Evolutionary conservation across 345 rosid genomes (phyloP).

Genomic region (Cardiospermum halicacabum): DNA sequence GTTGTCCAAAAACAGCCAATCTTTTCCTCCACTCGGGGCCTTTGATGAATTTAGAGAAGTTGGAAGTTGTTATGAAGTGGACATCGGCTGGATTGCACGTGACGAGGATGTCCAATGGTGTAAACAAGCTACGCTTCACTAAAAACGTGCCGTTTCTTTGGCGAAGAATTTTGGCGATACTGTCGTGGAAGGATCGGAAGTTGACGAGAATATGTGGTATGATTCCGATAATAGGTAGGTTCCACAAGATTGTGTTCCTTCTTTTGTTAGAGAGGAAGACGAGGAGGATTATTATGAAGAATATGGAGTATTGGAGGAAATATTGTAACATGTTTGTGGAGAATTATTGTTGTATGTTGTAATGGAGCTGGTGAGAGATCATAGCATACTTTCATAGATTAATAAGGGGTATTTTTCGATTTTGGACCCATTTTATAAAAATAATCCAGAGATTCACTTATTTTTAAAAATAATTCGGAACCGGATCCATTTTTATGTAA

Average conservation of each 20-base stretch:
- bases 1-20: constrained; percentile 10
- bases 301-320: no score
- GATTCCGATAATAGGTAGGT: constrained; percentile 13
- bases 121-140: background rate
- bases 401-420: no score
- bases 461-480: no score
- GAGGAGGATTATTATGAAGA: background rate
- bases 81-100: constrained; percentile 8
- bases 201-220: background rate
- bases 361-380: no score
- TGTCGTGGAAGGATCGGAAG: background rate
- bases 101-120: background rate
- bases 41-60: background rate
- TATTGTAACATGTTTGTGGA: no score
- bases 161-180: background rate
- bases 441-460: no score
- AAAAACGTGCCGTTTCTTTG: background rate
- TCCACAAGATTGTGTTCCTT: background rate
- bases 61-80: background rate
- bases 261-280: background rate
- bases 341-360: no score
- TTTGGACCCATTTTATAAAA: no score
- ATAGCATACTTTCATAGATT: no score
- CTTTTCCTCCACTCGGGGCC: constrained; percentile 8
- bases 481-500: no score